These are phyloP conservation scores for Cryptosporidium sp. DNA, from an alignment of 169 alveolate species.

Conservation along the genomic window DNA sequence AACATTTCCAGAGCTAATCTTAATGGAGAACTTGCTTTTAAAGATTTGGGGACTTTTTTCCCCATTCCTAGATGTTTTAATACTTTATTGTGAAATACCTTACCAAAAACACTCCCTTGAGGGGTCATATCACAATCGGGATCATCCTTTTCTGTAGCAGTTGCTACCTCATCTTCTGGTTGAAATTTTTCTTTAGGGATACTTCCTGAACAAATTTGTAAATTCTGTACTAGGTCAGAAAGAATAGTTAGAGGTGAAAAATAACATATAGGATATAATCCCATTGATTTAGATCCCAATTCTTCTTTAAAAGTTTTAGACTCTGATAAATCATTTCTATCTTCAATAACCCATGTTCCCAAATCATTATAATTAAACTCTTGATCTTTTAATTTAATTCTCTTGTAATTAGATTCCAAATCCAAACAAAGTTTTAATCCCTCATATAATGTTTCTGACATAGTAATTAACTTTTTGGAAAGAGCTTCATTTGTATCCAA, in stretches of 20 bases:
- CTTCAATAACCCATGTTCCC: slow-evolving; percentile 38
- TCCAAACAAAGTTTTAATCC: slow-evolving; percentile 51
- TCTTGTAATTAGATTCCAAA: background rate
- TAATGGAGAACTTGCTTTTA: slow-evolving; percentile 42
- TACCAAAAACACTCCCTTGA: slow-evolving; percentile 29
- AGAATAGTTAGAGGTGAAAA: slow-evolving; percentile 61
- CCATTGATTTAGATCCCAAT: background rate
- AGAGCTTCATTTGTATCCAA: background rate
- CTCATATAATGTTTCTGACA: slow-evolving; percentile 19
- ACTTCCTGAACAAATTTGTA: slow-evolving; percentile 47
- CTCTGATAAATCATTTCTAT: background rate
- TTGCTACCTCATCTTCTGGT: background rate
- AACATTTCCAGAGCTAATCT: slow-evolving; percentile 45
- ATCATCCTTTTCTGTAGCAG: background rate
- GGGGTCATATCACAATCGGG: background rate
- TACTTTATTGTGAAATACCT: slow-evolving; percentile 45
- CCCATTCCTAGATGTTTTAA: slow-evolving; percentile 14
- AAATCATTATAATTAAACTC: slow-evolving; percentile 43
- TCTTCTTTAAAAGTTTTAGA: background rate
- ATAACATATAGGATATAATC: slow-evolving; percentile 56
- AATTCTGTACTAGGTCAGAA: slow-evolving; percentile 34
- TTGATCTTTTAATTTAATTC: background rate
- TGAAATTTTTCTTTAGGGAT: background rate
- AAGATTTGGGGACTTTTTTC: slow-evolving; percentile 6
- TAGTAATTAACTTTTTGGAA: background rate